Evolutionary conservation across 768 basidiomycete genomes (phyloP), one percentile per base, ranked within the genome.

Genomic region (Lactarius quietus): DNA sequence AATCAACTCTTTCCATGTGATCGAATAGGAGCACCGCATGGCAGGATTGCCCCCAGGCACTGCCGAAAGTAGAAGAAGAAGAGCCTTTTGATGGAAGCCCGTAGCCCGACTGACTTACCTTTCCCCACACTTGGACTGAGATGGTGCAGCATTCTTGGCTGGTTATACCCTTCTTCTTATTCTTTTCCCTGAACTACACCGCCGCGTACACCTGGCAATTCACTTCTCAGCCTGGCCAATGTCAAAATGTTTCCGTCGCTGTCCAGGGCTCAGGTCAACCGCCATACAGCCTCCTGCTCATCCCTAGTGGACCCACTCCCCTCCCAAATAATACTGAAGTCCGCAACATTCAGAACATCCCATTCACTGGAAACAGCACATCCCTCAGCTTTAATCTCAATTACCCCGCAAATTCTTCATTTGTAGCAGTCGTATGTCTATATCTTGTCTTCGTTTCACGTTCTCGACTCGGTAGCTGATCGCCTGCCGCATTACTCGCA

Each of bases 351-450:
- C 72, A 86, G 57, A 82, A 83, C 69, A 73, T 84, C 14, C 73
- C 81, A 6, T 91, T 92, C 71, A 65, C 76, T n/a, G 81, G 74
- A 33, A 70, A 74, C 6, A 62, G 76, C 23, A 77, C 73, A 3
- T 76, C 78, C 23, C 69, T 84, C 33, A 78, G 73, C 39, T 87
- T 92, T 73, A 74, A 82, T 71, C 80, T 92, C 59, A 81, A 80
- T 33, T 92, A 82, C 72, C 90, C 90, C 0, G 79, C 75, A 55
- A 80, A 84, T 71, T 88, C 89, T 4, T 86, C 89, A 70, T 86
- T 93, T 60, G 89, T 92, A 28, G 85, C 86, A 6, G n/a, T n/a
- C 71, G 90, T 90, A 70, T 76, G 88, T 84, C 18, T 35, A 23
- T 63, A 53, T 71, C 39, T 36, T 52, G 23, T 10, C 33, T 52